Evolutionary conservation across 305 asterid species (phyloP), one percentile per base, ranked within the genome.

Genomic region (Fraxinus dipetala): DNA sequence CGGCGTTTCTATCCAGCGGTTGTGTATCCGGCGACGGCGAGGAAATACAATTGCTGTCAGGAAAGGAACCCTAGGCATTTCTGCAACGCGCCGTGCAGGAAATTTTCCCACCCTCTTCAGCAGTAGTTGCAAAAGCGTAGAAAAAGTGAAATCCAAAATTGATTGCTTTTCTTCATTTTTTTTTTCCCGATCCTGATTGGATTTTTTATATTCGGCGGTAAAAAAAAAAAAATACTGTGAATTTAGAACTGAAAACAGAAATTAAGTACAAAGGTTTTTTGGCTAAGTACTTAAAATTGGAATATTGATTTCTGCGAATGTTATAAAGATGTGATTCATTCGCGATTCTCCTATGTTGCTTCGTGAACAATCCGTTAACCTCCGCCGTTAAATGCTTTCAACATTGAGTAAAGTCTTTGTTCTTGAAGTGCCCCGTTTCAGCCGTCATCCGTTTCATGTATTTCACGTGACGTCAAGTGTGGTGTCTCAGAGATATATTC

Each of bases 21-120:
- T 28, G 84, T 87, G 11, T 88, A 81, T 78, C 87, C 91, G 0
- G 83, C 83, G 67, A 38, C 83, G 78, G 79, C 85, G 67, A 81
- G 85, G 72, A 87, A 51, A 5, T 51, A 75, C 75, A 69, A 78
- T 61, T 78, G 85, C 78, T 54, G 40, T 51, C 87, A 85, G 36
- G 73, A 80, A 24, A 82, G 85, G 80, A 85, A 26, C 65, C 73
- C 88, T n/a, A 79, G 82, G 67, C 85, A 69, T 24, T 35, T 70
- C 11, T 72, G 79, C 87, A 75, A 61, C 72, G 84, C 70, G 80
- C 79, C 88, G 54, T 83, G 16, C 14, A 56, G 86, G 84, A 88
- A 74, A 83, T 40, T 26, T 26, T 65, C 34, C 35, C 35, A 78
- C 20, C 13, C 84, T 67, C 87, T 59, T 6, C 87, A 86, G 86